Evolutionary conservation across 2,329 filamentous ascomycete species (phyloP).

Genomic region (Pseudopyricularia javanii): DNA sequence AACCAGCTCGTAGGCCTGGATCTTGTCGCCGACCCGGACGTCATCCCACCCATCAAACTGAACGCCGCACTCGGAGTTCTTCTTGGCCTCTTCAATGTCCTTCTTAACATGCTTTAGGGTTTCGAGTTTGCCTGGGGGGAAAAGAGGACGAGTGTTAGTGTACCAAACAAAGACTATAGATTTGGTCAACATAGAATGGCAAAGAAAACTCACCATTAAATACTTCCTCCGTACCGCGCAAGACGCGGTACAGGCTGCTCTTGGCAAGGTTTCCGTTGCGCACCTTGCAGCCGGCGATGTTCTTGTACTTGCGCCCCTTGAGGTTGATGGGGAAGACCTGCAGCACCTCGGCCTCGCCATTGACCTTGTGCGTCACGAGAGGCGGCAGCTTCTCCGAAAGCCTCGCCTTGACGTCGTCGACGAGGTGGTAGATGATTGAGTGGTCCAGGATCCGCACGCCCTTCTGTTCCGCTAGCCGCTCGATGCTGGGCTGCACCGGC

Average conservation of each 20-base stretch:
- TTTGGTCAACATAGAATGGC: neutral
- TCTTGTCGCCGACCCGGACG: constrained; percentile 67
- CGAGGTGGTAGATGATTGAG: constrained; percentile 72
- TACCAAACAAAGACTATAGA: neutral
- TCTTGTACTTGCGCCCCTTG: constrained; percentile 55
- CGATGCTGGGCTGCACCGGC: constrained; percentile 52
- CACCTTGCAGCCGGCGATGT: constrained; percentile 79
- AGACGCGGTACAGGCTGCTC: constrained; percentile 54
- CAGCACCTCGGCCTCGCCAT: constrained; percentile 78
- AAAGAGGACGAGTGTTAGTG: neutral
- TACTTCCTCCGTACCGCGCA: constrained; percentile 57
- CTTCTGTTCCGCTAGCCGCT: constrained; percentile 53
- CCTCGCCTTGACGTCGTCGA: constrained; percentile 57
- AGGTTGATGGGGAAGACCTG: constrained; percentile 77
- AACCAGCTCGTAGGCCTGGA: constrained; percentile 79
- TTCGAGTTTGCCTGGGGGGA: constrained; percentile 52
- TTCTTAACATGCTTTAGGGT: constrained; percentile 90
- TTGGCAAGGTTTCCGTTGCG: constrained; percentile 64
- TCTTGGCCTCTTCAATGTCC: constrained; percentile 78
- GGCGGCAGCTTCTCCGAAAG: constrained; percentile 61
- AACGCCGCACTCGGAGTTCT: constrained; percentile 88
- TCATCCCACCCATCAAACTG: constrained; percentile 70
- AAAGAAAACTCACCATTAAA: constrained; percentile 60
- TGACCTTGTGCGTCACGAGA: constrained; percentile 54
- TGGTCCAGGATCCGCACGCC: constrained; percentile 73